Evolutionary conservation across 495 filamentous ascomycete species (phyloP).

Genomic region (Penicillium argentinense): DNA sequence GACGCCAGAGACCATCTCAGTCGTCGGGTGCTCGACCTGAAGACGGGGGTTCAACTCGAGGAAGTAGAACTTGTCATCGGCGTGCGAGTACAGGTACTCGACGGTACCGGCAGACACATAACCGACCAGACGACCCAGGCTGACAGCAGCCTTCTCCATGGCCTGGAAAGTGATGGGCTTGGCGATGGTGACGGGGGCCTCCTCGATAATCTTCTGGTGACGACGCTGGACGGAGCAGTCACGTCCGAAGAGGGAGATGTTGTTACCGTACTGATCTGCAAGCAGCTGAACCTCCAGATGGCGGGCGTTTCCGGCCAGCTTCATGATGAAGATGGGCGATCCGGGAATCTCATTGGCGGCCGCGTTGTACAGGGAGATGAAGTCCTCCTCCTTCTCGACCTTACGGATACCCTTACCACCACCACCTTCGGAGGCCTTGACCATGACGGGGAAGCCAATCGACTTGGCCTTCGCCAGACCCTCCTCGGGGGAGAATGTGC

Average conservation of each 20-base stretch:
- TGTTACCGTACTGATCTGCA: constrained; percentile 99
- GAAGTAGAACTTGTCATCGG: constrained; percentile 99
- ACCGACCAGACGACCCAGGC: constrained; percentile 88
- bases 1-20: constrained; percentile 98
- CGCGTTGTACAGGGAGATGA: constrained; percentile 83
- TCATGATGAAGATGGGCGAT: constrained; percentile 99
- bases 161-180: constrained; percentile 83
- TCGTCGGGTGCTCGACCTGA: constrained; percentile 98
- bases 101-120: constrained; percentile 99
- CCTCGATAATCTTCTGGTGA: constrained; percentile 99
- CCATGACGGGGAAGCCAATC: constrained; percentile 99
- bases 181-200: constrained; percentile 95
- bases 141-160: constrained; percentile 97
- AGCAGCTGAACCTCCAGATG: constrained; percentile 98
- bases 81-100: constrained; percentile 98
- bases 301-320: constrained; percentile 92
- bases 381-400: constrained; percentile 82
- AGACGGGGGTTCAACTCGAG: constrained; percentile 96
- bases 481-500: constrained; percentile 83
- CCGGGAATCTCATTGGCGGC: constrained; percentile 98
- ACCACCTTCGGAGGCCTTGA: constrained; percentile 99
- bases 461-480: constrained; percentile 81
- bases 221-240: constrained; percentile 98
- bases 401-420: constrained; percentile 99
- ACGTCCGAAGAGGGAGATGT: constrained; percentile 97